Evolutionary conservation across 768 basidiomycete genomes (phyloP).

Genomic region (Pholiota molesta): DNA sequence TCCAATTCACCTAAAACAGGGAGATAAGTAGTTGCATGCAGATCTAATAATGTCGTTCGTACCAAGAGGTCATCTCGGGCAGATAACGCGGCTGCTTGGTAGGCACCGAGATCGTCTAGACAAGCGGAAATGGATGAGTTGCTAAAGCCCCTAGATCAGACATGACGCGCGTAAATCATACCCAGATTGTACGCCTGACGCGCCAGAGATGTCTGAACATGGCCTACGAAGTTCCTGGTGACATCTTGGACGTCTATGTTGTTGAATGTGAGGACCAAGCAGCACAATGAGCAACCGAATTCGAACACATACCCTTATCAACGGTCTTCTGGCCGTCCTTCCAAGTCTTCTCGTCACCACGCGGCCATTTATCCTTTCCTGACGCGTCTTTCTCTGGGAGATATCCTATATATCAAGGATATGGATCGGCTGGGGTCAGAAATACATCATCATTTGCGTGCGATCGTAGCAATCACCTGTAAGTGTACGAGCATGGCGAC

Average conservation of each 20-base stretch:
- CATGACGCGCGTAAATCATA: conserved; percentile 21
- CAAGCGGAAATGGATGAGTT: conserved; percentile 2
- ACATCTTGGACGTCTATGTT: conserved; percentile 58
- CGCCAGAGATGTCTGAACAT: conserved; percentile 88
- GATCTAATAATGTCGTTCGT: conserved; percentile 21
- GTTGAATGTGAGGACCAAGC: background rate
- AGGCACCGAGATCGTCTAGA: conserved; percentile 78
- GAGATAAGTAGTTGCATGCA: conserved; percentile 12
- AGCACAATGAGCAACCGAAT: background rate
- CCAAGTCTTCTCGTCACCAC: conserved; percentile 78
- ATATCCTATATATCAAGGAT: conserved; percentile 53
- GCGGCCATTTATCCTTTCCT: conserved; percentile 87
- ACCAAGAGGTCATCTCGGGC: conserved; percentile 89
- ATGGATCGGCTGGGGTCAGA: background rate
- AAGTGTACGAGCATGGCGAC: conserved; percentile 70
- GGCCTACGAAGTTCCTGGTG: conserved; percentile 76
- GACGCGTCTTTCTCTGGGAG: conserved; percentile 74
- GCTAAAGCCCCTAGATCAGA: background rate
- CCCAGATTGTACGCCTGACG: conserved; percentile 90
- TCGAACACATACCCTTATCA: conserved; percentile 49
- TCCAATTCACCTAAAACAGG: conserved; percentile 72
- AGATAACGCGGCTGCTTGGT: conserved; percentile 89
- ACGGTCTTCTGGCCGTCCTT: conserved; percentile 60
- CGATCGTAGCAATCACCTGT: conserved; percentile 45
- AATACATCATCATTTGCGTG: background rate